phyloP scores from a whole-genome alignment of 176 grass and related monocot species.

The Pontederia paniculata region DNA sequence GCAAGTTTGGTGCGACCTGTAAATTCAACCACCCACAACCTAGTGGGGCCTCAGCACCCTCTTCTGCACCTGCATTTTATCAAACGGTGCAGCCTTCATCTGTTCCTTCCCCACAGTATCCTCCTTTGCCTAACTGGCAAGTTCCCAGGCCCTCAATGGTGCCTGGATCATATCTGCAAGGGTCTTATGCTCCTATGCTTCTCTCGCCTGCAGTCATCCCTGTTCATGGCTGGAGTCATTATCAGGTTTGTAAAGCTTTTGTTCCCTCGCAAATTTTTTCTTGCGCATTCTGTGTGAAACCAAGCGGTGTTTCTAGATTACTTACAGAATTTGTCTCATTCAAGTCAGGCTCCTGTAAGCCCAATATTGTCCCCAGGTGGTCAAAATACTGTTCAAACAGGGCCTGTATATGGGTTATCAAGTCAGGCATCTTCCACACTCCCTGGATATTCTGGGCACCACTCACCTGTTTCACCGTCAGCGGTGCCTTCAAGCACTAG shows the following conservation, averaged over 20 bases:
- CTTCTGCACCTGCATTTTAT: conserved; percentile 35
- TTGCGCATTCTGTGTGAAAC: not conserved
- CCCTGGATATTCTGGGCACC: conserved; percentile 30
- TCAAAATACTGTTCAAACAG: conserved; percentile 50
- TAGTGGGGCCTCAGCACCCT: conserved; percentile 20
- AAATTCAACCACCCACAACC: conserved; percentile 76
- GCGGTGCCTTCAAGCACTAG: conserved; percentile 28
- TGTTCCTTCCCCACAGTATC: conserved; percentile 46
- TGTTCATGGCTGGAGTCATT: conserved; percentile 81
- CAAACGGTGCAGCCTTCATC: conserved; percentile 32
- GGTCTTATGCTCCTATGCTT: conserved; percentile 72
- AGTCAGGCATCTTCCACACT: conserved; percentile 31
- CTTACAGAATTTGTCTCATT: conserved; percentile 9
- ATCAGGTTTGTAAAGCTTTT: conserved; percentile 38
- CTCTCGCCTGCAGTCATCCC: conserved; percentile 56
- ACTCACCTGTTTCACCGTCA: conserved; percentile 32
- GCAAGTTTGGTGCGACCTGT: conserved; percentile 76
- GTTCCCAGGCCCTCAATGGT: conserved; percentile 58
- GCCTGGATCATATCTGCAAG: conserved; percentile 25
- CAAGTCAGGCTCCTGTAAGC: conserved; percentile 41
- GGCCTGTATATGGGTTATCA: conserved; percentile 38
- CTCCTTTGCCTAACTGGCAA: conserved; percentile 52
- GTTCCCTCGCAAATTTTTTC: not conserved
- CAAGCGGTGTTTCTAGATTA: not conserved
- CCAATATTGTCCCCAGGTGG: conserved; percentile 37